Base-by-base conservation (phyloP, 2,329 filamentous ascomycete species). In the Fusarium sp. region DNA sequence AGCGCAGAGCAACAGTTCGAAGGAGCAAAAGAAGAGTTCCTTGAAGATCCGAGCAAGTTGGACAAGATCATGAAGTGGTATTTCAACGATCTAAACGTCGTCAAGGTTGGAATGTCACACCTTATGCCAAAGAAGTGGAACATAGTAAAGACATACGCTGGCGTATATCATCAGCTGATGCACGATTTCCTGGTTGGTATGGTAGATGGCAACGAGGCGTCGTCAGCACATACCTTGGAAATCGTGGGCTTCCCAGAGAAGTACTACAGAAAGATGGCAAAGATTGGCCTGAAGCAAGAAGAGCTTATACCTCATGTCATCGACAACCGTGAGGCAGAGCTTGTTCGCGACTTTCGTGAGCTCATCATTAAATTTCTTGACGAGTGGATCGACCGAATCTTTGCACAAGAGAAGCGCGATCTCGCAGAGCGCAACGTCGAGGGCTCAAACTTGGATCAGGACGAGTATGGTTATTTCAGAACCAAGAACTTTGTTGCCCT, bases 111-210 rank as follows among this genome's bases (percentile, higher is more conserved):
- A 79, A 97, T 99, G 94, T 90, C 93, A 68, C 90, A 90, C 34
- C 87, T 99, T 60, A 95, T 98, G 90, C 96, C 97, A 14, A 96
- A 94, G 84, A 97, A 96, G 82, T 99, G 96, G 96, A 95, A 93
- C 80, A 98, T 99, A 54, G 93, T 95, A 84, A 92, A 93, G 81
- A 96, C 93, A 2, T 99, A 97, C 82, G 92, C 91, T 68, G 89
- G 93, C 78, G 95, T 97, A 70, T 99, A 99, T 81, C 96, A 99
- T 84, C 88, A 90, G 74, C 89, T 96, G 76, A 98, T 99, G 96
- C 96, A 97, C 84, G 94, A 98, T 82, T 98, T 96, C 81, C 88
- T 99, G 15, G 85, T 97, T 60, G 90, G 87, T 32, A 90, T 95
- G 80, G 92, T 98, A 67, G 93, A 98, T 76, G 94, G 98, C 78